Evolutionary conservation across 768 basidiomycete species (phyloP).

Genomic region (Scleroderma citrinum): DNA sequence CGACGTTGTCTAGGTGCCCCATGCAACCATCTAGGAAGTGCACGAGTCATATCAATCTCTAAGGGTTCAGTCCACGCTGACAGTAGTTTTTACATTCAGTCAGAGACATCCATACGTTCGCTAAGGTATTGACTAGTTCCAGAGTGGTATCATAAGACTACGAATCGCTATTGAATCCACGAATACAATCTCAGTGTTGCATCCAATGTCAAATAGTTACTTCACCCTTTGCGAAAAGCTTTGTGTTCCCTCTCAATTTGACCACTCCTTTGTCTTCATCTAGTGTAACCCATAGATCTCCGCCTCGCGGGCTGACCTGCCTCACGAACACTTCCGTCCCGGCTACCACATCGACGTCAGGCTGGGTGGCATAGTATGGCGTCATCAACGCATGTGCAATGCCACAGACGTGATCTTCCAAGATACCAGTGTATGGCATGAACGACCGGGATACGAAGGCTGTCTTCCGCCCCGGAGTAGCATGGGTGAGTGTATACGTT

Average conservation of each 20-base stretch:
- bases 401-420: conserved; percentile 51
- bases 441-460: conserved; percentile 50
- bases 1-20: too few relatives aligned
- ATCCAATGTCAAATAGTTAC: too few relatives aligned
- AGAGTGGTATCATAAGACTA: too few relatives aligned
- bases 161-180: too few relatives aligned
- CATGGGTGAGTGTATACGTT: conserved; percentile 38
- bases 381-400: conserved; percentile 44
- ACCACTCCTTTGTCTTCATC: conserved; percentile 28
- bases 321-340: conserved; percentile 36
- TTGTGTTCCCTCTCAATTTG: conserved; percentile 32
- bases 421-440: conserved; percentile 27
- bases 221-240: conserved; percentile 4
- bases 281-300: conserved; percentile 37
- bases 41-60: too few relatives aligned
- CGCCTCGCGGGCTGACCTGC: conserved; percentile 49
- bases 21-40: too few relatives aligned
- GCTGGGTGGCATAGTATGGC: conserved; percentile 40
- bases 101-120: too few relatives aligned
- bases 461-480: conserved; percentile 25
- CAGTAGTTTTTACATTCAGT: too few relatives aligned
- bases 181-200: too few relatives aligned
- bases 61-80: too few relatives aligned
- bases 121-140: too few relatives aligned
- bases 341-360: conserved; percentile 9